phyloP scores from a whole-genome alignment of 108 stramenopile species.

The Cafeteria roenbergensis region DNA sequence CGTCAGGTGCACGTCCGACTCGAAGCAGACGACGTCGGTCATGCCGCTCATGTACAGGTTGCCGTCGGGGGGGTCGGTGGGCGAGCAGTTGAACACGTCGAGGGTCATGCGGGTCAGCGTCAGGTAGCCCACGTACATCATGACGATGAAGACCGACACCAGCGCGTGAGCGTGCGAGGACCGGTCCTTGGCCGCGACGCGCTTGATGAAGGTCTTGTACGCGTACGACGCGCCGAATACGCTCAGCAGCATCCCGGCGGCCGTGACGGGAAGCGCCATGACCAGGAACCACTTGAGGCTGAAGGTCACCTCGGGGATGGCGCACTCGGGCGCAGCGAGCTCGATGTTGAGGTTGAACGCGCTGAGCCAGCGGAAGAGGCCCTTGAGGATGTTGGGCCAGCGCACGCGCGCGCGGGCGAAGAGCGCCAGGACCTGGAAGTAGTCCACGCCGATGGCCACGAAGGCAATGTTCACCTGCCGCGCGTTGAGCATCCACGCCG shows the following conservation, averaged over 20 bases:
- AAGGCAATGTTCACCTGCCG: conserved; percentile 20
- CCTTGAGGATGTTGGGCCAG: conserved; percentile 19
- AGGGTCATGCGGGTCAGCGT: neutral
- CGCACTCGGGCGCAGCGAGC: conserved; percentile 29
- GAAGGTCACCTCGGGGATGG: conserved; percentile 13
- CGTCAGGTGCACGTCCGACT: neutral
- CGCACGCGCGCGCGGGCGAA: conserved; percentile 17
- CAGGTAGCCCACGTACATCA: conserved; percentile 5
- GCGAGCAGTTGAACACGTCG: conserved; percentile 7
- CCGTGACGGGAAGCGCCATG: neutral
- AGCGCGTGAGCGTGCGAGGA: neutral
- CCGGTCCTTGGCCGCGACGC: neutral
- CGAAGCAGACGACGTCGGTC: neutral
- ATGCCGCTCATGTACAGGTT: neutral
- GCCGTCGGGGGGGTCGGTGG: conserved; percentile 6
- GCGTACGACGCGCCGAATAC: neutral
- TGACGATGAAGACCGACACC: neutral
- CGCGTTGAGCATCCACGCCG: conserved; percentile 20
- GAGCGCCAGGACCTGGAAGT: conserved; percentile 29
- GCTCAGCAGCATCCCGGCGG: neutral
- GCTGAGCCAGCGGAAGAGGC: conserved; percentile 11
- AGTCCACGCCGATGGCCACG: conserved; percentile 27
- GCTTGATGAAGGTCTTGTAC: neutral
- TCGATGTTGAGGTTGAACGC: conserved; percentile 33
- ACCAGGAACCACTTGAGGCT: conserved; percentile 17